Conservation (phyloP, 164 flowering plant species). For the Paratinospora sagittata region DNA sequence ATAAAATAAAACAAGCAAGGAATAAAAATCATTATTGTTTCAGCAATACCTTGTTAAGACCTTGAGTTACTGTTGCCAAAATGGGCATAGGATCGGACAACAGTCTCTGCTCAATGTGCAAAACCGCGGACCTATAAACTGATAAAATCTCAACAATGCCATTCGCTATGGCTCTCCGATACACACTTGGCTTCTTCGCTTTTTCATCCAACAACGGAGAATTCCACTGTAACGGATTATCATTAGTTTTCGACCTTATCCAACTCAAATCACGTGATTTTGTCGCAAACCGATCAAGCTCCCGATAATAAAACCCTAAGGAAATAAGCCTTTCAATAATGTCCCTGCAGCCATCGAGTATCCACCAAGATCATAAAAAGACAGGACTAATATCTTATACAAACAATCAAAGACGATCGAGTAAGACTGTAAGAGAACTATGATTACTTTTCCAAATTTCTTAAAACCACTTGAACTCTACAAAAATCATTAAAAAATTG, state of each 20-base stretch:
- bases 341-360: slow-evolving; percentile 52
- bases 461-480: background rate
- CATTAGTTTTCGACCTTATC: slow-evolving; percentile 46
- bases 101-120: slow-evolving; percentile 83
- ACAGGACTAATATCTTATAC: background rate
- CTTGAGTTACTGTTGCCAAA: slow-evolving; percentile 80
- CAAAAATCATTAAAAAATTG: background rate
- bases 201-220: slow-evolving; percentile 33
- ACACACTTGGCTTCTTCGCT: slow-evolving; percentile 49
- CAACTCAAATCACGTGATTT: slow-evolving; percentile 83
- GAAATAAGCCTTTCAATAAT: slow-evolving; percentile 66
- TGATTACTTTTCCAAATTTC: too few species aligned
- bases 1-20: background rate
- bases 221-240: slow-evolving; percentile 29
- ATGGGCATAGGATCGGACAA: slow-evolving; percentile 81
- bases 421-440: background rate
- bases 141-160: slow-evolving; percentile 89
- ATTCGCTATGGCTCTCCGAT: slow-evolving; percentile 87
- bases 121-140: slow-evolving; percentile 82
- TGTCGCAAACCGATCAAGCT: slow-evolving; percentile 75
- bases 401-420: too few species aligned
- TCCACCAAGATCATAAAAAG: background rate
- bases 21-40: background rate
- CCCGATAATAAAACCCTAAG: slow-evolving; percentile 83
- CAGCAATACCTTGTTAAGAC: slow-evolving; percentile 73